Base-by-base conservation (phyloP, 129 eudicot species). In the Tagetes erecta region DNA sequence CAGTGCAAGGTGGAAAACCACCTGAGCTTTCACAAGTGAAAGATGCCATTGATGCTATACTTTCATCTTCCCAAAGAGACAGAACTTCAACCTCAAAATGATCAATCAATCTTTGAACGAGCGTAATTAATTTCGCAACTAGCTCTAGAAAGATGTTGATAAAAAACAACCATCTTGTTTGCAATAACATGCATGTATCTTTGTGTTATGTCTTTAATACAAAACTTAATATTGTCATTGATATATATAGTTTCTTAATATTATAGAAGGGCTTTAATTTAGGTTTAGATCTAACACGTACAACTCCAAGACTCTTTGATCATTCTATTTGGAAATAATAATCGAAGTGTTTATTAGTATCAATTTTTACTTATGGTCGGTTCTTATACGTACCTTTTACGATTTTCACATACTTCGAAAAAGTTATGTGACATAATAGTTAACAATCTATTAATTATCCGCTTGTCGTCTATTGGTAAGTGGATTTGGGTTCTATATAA, bases 1-100 rank as follows among this genome's bases (percentile, higher is more conserved):
- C 98, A 13, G 96, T 88, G 45, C 96, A 87, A 70, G 97, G 97
- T 37, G 96, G 97, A 63, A 94, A 94, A 82, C 88, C 97, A n/a
- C 97, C 98, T 3, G 93, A 94, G 65, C 87, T 94, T 49, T 84
- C 97, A 40, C 96, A 94, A 85, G 98, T 94, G 27, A 88, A 83
- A 76, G 96, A 94, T 53, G 96, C 96, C 83, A 94, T 94, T 77
- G 98, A 94, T 72, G 96, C 96, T 14, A 90, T 94, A 67, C 88
- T 94, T 47, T 88, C 91, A 5, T 84, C 96, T 20, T 81, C 97
- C 60, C 88, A 91, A 71, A 83, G 87, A 71, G 86, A 87, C 83
- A 76, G 83, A 66, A 84, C 78, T 72, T 86, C 92, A 38, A 84
- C 66, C 82, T 84, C 96, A n/a, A 85, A 75, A 66, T 81, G 76